phyloP scores from a whole-genome alignment of 371 early-diverging fungal species.

The Spiromyces aspiralis region DNA sequence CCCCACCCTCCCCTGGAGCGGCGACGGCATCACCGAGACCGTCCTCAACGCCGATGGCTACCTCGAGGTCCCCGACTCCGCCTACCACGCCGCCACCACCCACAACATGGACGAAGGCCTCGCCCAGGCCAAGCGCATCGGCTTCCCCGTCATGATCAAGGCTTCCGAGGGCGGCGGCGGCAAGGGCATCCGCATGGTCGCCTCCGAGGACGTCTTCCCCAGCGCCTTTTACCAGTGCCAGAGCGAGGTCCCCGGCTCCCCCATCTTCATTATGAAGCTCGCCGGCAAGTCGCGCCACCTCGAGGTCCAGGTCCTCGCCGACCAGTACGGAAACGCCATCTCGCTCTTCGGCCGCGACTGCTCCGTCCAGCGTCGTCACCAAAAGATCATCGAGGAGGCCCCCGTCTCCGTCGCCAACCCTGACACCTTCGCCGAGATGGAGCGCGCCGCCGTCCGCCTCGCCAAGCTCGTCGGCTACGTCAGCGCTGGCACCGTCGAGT shows the following conservation, averaged over 20 bases:
- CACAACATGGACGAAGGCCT: slow-evolving; percentile 60
- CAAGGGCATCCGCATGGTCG: slow-evolving; percentile 94
- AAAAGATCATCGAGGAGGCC: slow-evolving; percentile 92
- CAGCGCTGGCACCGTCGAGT: slow-evolving; percentile 97
- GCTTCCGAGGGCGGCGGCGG: slow-evolving; percentile 99
- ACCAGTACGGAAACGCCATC: slow-evolving; percentile 93
- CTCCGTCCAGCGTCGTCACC: slow-evolving; percentile 97
- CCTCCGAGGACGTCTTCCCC: slow-evolving; percentile 49
- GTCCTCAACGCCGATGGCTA: slow-evolving; percentile 44
- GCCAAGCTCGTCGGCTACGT: slow-evolving; percentile 91
- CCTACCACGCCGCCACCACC: slow-evolving; percentile 66
- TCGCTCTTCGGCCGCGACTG: slow-evolving; percentile 98
- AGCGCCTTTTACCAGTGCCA: slow-evolving; percentile 70
- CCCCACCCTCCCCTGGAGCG: slow-evolving; percentile 92
- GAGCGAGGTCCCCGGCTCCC: slow-evolving; percentile 91
- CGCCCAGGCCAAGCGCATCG: slow-evolving; percentile 65
- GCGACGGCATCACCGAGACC: slow-evolving; percentile 64
- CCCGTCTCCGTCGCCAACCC: slow-evolving; percentile 83
- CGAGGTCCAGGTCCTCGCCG: slow-evolving; percentile 95
- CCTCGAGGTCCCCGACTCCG: slow-evolving; percentile 61
- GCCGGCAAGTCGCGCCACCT: slow-evolving; percentile 92
- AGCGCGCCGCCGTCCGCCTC: slow-evolving; percentile 87
- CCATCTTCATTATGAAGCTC: slow-evolving; percentile 93
- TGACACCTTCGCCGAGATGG: slow-evolving; percentile 77
- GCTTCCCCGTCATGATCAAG: slow-evolving; percentile 98